Base-by-base conservation (phyloP, 148 eudicot species). In the Rhododendron henanense region DNA sequence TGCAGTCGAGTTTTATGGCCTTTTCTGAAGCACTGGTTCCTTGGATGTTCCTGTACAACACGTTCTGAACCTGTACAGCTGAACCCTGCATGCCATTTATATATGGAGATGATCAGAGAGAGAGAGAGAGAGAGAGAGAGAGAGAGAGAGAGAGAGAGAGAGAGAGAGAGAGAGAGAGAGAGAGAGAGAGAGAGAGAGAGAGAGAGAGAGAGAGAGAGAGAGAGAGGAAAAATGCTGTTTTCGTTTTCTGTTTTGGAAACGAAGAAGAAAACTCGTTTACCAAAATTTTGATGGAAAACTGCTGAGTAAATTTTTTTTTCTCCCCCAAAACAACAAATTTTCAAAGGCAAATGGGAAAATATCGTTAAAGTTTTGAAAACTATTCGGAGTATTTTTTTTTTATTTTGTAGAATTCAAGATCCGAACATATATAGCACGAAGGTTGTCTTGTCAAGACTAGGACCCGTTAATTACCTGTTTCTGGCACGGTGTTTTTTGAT, bases 1-100 rank as follows among this genome's bases (percentile, higher is more conserved):
- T 94, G 92, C 98, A 96, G 53, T 94, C 88, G 3, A 96, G 85
- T 25, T 89, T 90, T 50, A 96, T 93, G 65, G 94, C 98, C 10
- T 82, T 85, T n/a, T 94, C 85, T 18, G 95, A 84, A 23, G 91
- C 90, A 85, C 96, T 94, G 2, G 94, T 94, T 55, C 98, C 98
- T 83, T 81, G 86, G 21, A 96, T 91, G 88, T 92, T 92, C 81
- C 84, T 86, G 92, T 92, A 96, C 23, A 87, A 18, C 50, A 96
- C 90, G 85, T 94, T 90, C 65, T 86, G 53, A 39, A 96, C 91
- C 80, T 86, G 90, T 7, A 96, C 98, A 3, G 96, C 94, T 10
- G 94, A 92, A 61, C 84, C 87, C 97, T 94, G 92, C 82, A 31
- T 37, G n/a, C 45, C 31, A 5, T 65, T 8, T n/a, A 10, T 23